A percentile compares a stretch with the other conserved stretches of the same genome.
These are phyloP conservation scores for Coemansia sp. DNA, from an alignment of 192 early-diverging fungal genomes.

Conservation along the genomic window DNA sequence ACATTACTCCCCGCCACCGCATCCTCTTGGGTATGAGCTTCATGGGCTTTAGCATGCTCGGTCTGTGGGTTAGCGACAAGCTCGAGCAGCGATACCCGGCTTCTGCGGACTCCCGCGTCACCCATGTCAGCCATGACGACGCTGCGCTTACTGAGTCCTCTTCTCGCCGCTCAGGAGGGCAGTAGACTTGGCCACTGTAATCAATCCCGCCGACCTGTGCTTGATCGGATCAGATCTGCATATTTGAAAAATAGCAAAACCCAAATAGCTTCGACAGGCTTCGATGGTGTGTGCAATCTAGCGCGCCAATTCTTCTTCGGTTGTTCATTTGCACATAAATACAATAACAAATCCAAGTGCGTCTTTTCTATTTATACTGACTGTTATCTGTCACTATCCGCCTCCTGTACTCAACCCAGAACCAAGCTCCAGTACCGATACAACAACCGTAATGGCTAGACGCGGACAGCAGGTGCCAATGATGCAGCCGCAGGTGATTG, in stretches of 20 bases:
- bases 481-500: constrained; percentile 97
- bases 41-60: constrained; percentile 52
- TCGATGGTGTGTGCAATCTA: constrained; percentile 2
- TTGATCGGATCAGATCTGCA: constrained; percentile 3
- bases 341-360: neutral
- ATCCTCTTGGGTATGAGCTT: constrained; percentile 51
- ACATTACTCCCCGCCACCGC: constrained; percentile 44
- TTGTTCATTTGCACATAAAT: neutral
- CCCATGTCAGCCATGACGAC: constrained; percentile 29
- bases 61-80: constrained; percentile 51
- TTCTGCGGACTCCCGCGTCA: constrained; percentile 32
- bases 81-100: constrained; percentile 40
- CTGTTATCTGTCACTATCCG: neutral
- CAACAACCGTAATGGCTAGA: constrained; percentile 35
- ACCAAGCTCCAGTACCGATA: neutral
- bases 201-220: neutral
- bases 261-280: neutral
- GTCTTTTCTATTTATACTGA: neutral
- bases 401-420: neutral
- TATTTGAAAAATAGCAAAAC: neutral
- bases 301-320: neutral
- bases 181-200: neutral
- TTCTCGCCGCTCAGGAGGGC: neutral
- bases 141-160: neutral
- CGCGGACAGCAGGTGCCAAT: constrained; percentile 46